Conservation (phyloP, 2,329 filamentous ascomycete species). For the Amphichorda felina region DNA sequence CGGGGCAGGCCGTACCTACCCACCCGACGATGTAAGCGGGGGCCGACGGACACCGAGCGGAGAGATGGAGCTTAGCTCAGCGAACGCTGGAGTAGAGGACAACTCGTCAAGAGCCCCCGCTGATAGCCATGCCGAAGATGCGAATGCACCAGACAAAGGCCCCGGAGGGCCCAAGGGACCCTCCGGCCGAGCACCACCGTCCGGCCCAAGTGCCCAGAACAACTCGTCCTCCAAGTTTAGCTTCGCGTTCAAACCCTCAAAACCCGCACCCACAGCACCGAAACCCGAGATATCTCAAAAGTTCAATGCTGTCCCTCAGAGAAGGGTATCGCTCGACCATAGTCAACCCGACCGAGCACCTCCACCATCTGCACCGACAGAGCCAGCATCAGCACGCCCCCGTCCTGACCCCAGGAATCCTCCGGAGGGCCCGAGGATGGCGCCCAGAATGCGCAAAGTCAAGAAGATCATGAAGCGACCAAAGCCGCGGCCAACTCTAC, state of each 20-base stretch:
- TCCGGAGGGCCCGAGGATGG: conserved; percentile 20
- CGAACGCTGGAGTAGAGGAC: not conserved
- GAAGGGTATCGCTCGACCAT: conserved; percentile 19
- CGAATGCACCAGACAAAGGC: conserved; percentile 8
- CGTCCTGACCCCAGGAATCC: conserved; percentile 16
- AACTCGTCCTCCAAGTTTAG: conserved; percentile 66
- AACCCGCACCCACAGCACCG: conserved; percentile 41
- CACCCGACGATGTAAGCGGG: not conserved
- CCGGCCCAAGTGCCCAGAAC: conserved; percentile 38
- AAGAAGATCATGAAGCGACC: conserved; percentile 58
- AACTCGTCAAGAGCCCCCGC: not conserved
- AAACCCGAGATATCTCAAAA: conserved; percentile 58
- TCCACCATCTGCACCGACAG: conserved; percentile 37
- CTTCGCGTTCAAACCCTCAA: conserved; percentile 78
- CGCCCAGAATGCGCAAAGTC: conserved; percentile 47
- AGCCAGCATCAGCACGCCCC: conserved; percentile 37
- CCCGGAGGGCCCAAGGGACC: conserved; percentile 38
- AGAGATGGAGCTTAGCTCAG: conserved; percentile 11
- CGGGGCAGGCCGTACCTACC: not conserved
- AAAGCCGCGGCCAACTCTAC: conserved; percentile 59
- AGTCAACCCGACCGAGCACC: conserved; percentile 29
- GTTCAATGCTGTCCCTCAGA: conserved; percentile 50
- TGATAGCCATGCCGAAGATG: not conserved
- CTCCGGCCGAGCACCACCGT: conserved; percentile 39
- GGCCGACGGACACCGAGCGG: not conserved